Evolutionary conservation across 169 alveolate genomes (phyloP), one percentile per base, ranked within the genome.

Genomic region (Nephromyces sp.): DNA sequence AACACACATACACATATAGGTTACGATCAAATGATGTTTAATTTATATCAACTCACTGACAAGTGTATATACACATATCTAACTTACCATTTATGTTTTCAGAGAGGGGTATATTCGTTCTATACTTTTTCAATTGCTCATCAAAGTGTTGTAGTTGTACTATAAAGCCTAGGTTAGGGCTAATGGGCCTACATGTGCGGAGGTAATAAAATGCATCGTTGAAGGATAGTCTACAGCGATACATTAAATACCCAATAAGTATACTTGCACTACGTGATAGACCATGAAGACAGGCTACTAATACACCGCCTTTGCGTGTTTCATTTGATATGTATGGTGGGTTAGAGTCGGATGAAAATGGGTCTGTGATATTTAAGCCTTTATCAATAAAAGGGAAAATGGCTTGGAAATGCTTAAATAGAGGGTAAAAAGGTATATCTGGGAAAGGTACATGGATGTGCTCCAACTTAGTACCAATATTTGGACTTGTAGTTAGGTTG

Each of bases 91-190:
- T n/a, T n/a, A n/a, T n/a, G n/a, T n/a, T n/a, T n/a, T n/a, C n/a
- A n/a, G n/a, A n/a, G n/a, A n/a, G n/a, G n/a, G n/a, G n/a, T n/a
- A n/a, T n/a, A n/a, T n/a, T n/a, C n/a, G n/a, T n/a, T n/a, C n/a
- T n/a, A n/a, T n/a, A n/a, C n/a, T n/a, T 15, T 15, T 43, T 15
- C 68, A 62, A n/a, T 15, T 8, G 8, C 51, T n/a, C n/a, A n/a
- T 62, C 68, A 15, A 62, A 8, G 33, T 21, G 68, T 8, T 21
- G 68, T 8, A 62, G 68, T 15, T 4, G 71, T 30, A 70, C 77
- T 27, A 57, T 68, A 33, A 70, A 70, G 6, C 77, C 77, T 8
- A 70, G 34, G 65, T 70, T 70, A 2, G 77, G 77, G 30, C 35
- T 35, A 29, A 70, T 27, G 3, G 52, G 67, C n/a, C 77, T 52